A percentile compares a stretch with the other conserved stretches of the same genome.
phyloP scores from a whole-genome alignment of 1,139 yeast species.

The Suhomyces coccinellae region DNA sequence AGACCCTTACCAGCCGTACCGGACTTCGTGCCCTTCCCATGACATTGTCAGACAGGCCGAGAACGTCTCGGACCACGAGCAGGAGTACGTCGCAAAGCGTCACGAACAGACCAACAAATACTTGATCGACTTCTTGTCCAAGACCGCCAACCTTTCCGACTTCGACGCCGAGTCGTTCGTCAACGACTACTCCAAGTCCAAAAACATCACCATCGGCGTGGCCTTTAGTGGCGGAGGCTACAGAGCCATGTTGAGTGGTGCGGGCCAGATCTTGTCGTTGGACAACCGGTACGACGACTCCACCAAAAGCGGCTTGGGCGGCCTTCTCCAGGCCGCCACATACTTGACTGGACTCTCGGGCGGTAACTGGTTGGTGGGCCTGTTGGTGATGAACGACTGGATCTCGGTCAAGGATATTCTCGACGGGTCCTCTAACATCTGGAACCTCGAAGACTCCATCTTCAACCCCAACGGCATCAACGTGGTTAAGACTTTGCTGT shows the following conservation, averaged over 20 bases:
- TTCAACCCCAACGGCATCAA: slow-evolving; percentile 43
- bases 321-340: slow-evolving; percentile 39
- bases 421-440: slow-evolving; percentile 27
- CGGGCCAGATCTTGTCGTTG: slow-evolving; percentile 40
- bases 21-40: slow-evolving; percentile 9
- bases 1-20: slow-evolving; percentile 9
- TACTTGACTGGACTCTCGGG: slow-evolving; percentile 47
- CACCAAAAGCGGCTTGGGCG: slow-evolving; percentile 35
- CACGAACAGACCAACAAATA: slow-evolving; percentile 34
- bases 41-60: slow-evolving; percentile 28
- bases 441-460: slow-evolving; percentile 43
- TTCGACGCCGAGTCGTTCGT: slow-evolving; percentile 37
- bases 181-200: slow-evolving; percentile 23
- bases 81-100: slow-evolving; percentile 29
- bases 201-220: slow-evolving; percentile 42
- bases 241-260: slow-evolving; percentile 47
- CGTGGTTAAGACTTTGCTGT: slow-evolving; percentile 33
- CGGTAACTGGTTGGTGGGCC: slow-evolving; percentile 47
- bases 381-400: slow-evolving; percentile 40
- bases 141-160: slow-evolving; percentile 34
- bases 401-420: slow-evolving; percentile 38
- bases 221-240: slow-evolving; percentile 51
- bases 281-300: slow-evolving; percentile 34
- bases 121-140: slow-evolving; percentile 31
- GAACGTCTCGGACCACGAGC: slow-evolving; percentile 27